Evolutionary conservation across 768 basidiomycete genomes (phyloP).

Genomic region (Leccinellum rugosiceps): DNA sequence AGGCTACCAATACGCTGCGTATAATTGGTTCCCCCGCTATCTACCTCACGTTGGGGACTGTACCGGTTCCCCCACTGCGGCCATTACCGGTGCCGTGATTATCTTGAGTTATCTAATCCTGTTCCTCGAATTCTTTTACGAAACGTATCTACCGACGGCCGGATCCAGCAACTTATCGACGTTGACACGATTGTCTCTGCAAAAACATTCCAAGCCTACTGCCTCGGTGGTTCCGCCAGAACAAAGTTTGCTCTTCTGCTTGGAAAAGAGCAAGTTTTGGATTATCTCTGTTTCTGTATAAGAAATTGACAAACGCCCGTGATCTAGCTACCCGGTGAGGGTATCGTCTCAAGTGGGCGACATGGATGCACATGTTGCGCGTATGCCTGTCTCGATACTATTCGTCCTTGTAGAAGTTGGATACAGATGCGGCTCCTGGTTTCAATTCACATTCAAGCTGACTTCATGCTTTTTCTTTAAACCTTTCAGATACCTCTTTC

Average conservation of each 20-base stretch:
- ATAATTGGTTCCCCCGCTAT: slow-evolving; percentile 13
- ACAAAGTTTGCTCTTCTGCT: background rate
- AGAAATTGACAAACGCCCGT: background rate
- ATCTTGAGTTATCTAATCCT: slow-evolving; percentile 18
- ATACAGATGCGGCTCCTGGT: background rate
- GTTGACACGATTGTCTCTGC: too few relatives aligned
- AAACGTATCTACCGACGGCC: slow-evolving; percentile 13
- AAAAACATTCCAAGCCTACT: background rate
- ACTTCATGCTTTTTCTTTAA: background rate
- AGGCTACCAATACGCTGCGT: slow-evolving; percentile 19
- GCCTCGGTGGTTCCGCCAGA: background rate
- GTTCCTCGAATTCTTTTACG: slow-evolving; percentile 21
- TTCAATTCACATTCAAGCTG: too few relatives aligned
- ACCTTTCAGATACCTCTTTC: background rate
- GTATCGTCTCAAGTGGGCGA: background rate
- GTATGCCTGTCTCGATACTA: background rate
- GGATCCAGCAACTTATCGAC: background rate
- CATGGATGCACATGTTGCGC: background rate
- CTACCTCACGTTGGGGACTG: slow-evolving; percentile 20
- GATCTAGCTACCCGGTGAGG: background rate
- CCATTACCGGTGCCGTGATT: slow-evolving; percentile 5
- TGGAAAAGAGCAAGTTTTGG: background rate
- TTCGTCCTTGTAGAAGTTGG: too few relatives aligned
- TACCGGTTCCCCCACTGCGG: slow-evolving; percentile 9
- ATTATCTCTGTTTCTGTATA: background rate